Base-by-base conservation (phyloP, 148 eudicot species). In the Silene latifolia region DNA sequence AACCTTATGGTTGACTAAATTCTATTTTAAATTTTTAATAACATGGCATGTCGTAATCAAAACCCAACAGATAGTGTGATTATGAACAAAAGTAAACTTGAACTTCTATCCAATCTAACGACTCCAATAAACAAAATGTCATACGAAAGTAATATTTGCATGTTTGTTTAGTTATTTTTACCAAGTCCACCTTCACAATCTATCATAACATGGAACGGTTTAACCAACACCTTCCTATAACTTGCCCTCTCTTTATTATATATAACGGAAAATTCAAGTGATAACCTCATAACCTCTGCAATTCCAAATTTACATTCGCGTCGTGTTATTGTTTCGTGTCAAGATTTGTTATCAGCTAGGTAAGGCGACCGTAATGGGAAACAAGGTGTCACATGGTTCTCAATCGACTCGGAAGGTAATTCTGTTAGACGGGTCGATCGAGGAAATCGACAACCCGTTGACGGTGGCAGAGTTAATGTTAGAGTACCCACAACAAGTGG, bases 401-500 rank as follows among this genome's bases (percentile, higher is more conserved):
- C 66, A 69, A 12, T 12, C 77, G 56, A 70, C 81, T 39, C 91
- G 94, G 4, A 93, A 81, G 66, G 96, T 93, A 27, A 83, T 93
- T 19, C 77, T 93, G 0, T 72, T 83, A 3, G 86, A 89, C 64
- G 98, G 97, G 8, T 77, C 81, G 4, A 72, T 91, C 12, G 80
- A 82, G 17, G 82, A 85, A 60, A 83, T 82, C 76, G 78, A 89
- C 62, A 60, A 73, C 58, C 84, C 90, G 0, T 20, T 88, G 47
- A 93, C 90, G 0, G 98, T 78, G 9, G 98, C 98, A 0, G 98
- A 93, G 75, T 83, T 93, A 20, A 93, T 93, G 98, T 39, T 93
- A 25, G 98, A 93, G 58, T 71, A 88, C 63, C 98, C 97, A 19
- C 90, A 88, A 62, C 92, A 90, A 60, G 86, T 88, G 11, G 98